Evolutionary conservation across 108 stramenopile genomes (phyloP).

Genomic region (Pseudonitzschia multiseries): DNA sequence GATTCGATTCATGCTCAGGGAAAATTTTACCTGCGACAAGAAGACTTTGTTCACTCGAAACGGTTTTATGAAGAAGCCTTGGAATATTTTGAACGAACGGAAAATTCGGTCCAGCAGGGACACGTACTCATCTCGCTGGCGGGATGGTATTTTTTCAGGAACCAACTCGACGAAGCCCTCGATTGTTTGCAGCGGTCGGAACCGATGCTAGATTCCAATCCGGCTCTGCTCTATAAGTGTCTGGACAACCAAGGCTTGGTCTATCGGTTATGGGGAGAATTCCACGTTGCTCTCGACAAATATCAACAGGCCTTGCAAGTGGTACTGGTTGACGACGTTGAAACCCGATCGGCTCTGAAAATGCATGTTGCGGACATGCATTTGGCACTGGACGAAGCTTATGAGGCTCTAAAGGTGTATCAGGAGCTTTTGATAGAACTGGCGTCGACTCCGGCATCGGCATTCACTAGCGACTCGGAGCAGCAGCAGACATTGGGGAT

Average conservation of each 20-base stretch:
- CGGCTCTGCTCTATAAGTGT: conserved; percentile 38
- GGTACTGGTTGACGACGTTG: conserved; percentile 9
- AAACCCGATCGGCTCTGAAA: conserved; percentile 26
- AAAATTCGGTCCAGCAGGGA: conserved; percentile 29
- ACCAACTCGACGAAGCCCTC: conserved; percentile 17
- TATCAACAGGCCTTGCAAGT: conserved; percentile 51
- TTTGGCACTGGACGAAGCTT: conserved; percentile 31
- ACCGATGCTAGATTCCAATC: conserved; percentile 35
- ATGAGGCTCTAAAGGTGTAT: conserved; percentile 31
- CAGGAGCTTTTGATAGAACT: conserved; percentile 20
- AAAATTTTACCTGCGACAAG: conserved; percentile 40
- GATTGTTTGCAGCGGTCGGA: conserved; percentile 36
- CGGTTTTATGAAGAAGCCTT: conserved; percentile 40
- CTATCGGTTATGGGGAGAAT: conserved; percentile 39
- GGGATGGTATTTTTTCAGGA: conserved; percentile 42
- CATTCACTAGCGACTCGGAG: background rate
- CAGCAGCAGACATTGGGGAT: conserved; percentile 12
- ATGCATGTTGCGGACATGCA: conserved; percentile 44
- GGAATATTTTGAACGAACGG: conserved; percentile 29
- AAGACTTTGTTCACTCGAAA: conserved; percentile 25
- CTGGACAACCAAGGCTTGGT: conserved; percentile 52
- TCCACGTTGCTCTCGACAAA: conserved; percentile 37
- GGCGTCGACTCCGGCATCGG: background rate
- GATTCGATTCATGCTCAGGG: conserved; percentile 39
- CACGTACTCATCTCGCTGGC: conserved; percentile 45